Base-by-base conservation (phyloP, 2,329 filamentous ascomycete genomes). In the Phoma sp. region DNA sequence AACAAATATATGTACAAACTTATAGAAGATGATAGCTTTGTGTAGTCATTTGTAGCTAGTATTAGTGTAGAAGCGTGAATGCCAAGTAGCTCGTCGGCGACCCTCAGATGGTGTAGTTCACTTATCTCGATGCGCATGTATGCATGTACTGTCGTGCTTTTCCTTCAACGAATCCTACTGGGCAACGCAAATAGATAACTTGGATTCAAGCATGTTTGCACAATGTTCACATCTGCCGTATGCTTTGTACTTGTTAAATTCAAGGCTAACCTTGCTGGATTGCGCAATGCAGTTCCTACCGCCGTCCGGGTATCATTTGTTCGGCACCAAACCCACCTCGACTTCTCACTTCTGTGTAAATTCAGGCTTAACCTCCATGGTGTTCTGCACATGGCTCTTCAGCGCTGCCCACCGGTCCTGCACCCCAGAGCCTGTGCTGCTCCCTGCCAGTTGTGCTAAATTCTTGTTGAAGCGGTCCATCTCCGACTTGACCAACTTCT, bases 341-440 rank as follows among this genome's bases (percentile, higher is more conserved):
- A 31, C 22, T 6, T 13, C 27, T 57, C 37, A 57, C 25, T 59
- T 67, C 50, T 69, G 66, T 7, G 48, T 57, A 71, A 96, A 96
- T 3, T 89, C 90, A 13, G 89, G 86, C 65, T 94, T 94, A 75
- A 91, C 89, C 77, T 96, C 91, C 87, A 96, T 91, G 1, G 91
- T 97, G 37, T 88, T 84, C 1, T 90, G 88, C 46, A 97, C 96
- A 71, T 94, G 96, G 9, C 82, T 87, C 66, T 93, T 85, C 74
- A 98, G 74, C 15, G 92, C 91, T 27, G 89, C 89, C 89, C 92
- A 97, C 51, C 90, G 69, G 50, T 67, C 73, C 60, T 62, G 63
- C 53, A 64, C 61, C 32, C 62, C 69, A 29, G 60, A 48, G 19
- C 58, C 51, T 32, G 58, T 45, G 19, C 57, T 52, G 32, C 47